Percentiles rank a stretch among this genome's conserved stretches.
phyloP scores from a whole-genome alignment of 2,329 filamentous ascomycete species.

The Pestalotiopsis sp. region DNA sequence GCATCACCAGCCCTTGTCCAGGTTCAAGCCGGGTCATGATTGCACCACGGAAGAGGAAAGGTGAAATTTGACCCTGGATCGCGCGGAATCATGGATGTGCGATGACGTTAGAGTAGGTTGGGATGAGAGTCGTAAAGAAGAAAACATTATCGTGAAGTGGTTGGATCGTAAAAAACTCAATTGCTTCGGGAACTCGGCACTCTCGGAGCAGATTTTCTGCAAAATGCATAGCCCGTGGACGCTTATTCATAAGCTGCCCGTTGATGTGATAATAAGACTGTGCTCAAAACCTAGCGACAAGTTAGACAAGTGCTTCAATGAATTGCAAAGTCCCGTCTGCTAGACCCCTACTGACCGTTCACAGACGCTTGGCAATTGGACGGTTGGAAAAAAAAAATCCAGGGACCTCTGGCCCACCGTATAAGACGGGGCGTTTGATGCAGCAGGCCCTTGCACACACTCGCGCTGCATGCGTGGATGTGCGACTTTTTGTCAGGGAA shows the following conservation, averaged over 20 bases:
- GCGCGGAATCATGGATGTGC: background rate
- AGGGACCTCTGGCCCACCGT: background rate
- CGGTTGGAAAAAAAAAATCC: background rate
- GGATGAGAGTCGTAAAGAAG: background rate
- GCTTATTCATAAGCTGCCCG: background rate
- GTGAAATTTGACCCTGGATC: background rate
- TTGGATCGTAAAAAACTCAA: background rate
- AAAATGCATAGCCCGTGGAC: background rate
- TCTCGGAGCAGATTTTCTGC: background rate
- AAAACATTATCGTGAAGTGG: background rate
- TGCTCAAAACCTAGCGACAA: background rate
- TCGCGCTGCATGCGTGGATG: background rate
- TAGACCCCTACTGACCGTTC: background rate
- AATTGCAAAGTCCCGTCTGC: background rate
- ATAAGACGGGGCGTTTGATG: background rate
- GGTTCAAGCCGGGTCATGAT: background rate
- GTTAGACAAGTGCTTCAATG: background rate
- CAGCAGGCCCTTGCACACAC: background rate
- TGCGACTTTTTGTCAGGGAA: background rate
- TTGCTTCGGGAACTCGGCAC: background rate
- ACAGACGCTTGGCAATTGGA: background rate
- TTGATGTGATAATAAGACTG: background rate
- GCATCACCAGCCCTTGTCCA: background rate
- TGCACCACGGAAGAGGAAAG: conserved; percentile 8
- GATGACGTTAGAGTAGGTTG: background rate